Evolutionary conservation across 2,329 filamentous ascomycete species (phyloP), one percentile per base, ranked within the genome.

Genomic region (Alternaria incomplexa): DNA sequence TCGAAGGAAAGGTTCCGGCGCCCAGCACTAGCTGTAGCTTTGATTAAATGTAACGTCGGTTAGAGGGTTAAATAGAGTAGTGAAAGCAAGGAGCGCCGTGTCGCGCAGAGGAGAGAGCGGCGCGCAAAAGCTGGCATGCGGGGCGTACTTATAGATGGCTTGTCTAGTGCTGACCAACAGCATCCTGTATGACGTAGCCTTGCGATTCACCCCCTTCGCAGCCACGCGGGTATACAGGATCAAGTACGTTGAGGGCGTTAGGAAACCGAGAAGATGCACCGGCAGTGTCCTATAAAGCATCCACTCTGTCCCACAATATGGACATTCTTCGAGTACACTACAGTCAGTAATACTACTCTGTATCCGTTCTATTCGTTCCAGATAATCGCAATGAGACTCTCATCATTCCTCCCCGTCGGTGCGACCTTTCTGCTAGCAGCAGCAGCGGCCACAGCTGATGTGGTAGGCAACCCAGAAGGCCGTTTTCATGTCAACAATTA

Each of bases 71-170:
- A 40, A 40, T 40, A 17, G 8, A 40, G 36, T 40, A n/a, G n/a
- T n/a, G n/a, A n/a, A n/a, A n/a, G n/a, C n/a, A n/a, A n/a, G n/a
- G n/a, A n/a, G n/a, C n/a, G n/a, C n/a, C n/a, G n/a, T n/a, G n/a
- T n/a, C n/a, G n/a, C n/a, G n/a, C n/a, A n/a, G n/a, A n/a, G n/a
- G n/a, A n/a, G n/a, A n/a, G n/a, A n/a, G n/a, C 17, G 13, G 17
- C 22, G 17, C 17, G 17, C 43, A 13, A 45, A 40, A 17, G 43
- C 22, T 45, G 17, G 22, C 10, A 12, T 22, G 17, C 17, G 20
- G 43, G 43, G 43, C 43, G 17, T 45, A 45, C 43, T 45, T 45
- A 22, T 45, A 45, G 36, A 40, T n/a, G 36, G 36, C n/a, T n/a
- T n/a, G n/a, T n/a, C n/a, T 8, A 40, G 43, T 45, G 17, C 43